Conservation (phyloP, 2,329 filamentous ascomycete species). For the Beauveria caledonica region DNA sequence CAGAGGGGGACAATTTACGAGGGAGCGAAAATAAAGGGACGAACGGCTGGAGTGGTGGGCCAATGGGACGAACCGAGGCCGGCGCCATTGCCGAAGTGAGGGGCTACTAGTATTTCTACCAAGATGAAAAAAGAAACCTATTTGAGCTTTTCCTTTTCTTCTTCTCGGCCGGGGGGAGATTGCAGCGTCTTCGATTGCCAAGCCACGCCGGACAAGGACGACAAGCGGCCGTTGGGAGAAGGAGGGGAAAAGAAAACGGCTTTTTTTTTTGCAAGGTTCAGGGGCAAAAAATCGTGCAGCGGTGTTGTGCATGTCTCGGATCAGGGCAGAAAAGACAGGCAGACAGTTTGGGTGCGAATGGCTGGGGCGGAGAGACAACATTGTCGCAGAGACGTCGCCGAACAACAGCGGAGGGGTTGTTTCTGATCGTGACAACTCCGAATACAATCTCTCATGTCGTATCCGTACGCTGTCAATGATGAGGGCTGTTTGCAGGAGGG, state of each 20-base stretch:
- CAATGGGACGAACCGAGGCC: too few relatives aligned
- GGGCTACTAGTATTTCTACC: too few relatives aligned
- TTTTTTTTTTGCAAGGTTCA: background rate
- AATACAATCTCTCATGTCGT: background rate
- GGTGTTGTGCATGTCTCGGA: background rate
- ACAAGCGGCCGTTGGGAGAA: background rate
- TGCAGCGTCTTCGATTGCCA: background rate
- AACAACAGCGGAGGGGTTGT: background rate
- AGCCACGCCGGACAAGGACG: background rate
- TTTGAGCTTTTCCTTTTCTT: background rate
- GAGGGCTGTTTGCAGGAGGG: too few relatives aligned
- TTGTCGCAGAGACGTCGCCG: background rate
- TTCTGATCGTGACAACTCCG: background rate
- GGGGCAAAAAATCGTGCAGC: too few relatives aligned
- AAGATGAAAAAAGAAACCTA: background rate
- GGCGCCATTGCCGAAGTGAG: too few relatives aligned
- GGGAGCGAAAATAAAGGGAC: too few relatives aligned
- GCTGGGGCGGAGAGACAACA: slow-evolving; percentile 5
- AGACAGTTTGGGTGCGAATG: background rate
- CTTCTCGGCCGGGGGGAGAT: background rate
- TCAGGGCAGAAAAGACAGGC: background rate
- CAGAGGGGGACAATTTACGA: too few relatives aligned
- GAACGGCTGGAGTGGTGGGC: too few relatives aligned
- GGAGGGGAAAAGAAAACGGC: background rate
- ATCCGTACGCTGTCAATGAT: too few relatives aligned